phyloP scores from a whole-genome alignment of 2,329 filamentous ascomycete genomes.

The Grosmannia penicillata region DNA sequence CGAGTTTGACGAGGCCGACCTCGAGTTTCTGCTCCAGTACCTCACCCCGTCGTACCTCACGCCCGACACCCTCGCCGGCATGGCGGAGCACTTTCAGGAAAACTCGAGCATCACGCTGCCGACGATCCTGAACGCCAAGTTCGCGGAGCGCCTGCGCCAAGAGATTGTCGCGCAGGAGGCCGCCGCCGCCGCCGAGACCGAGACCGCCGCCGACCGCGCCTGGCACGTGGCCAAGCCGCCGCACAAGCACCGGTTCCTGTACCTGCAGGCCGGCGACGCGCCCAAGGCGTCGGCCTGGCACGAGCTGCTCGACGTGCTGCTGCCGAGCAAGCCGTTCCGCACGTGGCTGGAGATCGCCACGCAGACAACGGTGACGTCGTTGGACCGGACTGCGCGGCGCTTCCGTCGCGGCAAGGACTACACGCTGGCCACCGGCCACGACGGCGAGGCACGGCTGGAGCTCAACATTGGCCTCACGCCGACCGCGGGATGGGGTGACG shows the following conservation, averaged over 20 bases:
- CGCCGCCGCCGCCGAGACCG: constrained; percentile 36
- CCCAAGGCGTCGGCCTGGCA: constrained; percentile 44
- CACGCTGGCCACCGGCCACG: constrained; percentile 78
- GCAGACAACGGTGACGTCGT: constrained; percentile 54
- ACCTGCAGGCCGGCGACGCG: constrained; percentile 42
- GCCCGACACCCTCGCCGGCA: constrained; percentile 74
- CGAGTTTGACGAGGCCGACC: constrained; percentile 57
- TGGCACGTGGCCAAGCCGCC: constrained; percentile 77
- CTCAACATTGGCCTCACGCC: constrained; percentile 80
- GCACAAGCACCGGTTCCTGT: constrained; percentile 90
- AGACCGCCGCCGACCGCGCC: neutral
- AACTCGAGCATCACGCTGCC: constrained; percentile 74
- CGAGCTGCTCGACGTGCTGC: constrained; percentile 65
- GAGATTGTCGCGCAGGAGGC: constrained; percentile 55
- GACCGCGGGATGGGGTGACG: constrained; percentile 63
- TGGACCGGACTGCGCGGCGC: constrained; percentile 67
- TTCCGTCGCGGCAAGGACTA: constrained; percentile 86
- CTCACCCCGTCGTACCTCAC: constrained; percentile 83
- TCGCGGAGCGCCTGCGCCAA: constrained; percentile 53
- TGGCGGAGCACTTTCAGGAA: constrained; percentile 66
- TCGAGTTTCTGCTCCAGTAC: constrained; percentile 83
- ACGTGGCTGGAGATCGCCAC: constrained; percentile 83
- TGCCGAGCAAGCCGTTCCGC: constrained; percentile 74
- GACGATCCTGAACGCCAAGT: constrained; percentile 64
- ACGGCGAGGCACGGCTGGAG: constrained; percentile 65